Evolutionary conservation across 352 stramenopile species (phyloP).

Genomic region (Phytophthora meadii): DNA sequence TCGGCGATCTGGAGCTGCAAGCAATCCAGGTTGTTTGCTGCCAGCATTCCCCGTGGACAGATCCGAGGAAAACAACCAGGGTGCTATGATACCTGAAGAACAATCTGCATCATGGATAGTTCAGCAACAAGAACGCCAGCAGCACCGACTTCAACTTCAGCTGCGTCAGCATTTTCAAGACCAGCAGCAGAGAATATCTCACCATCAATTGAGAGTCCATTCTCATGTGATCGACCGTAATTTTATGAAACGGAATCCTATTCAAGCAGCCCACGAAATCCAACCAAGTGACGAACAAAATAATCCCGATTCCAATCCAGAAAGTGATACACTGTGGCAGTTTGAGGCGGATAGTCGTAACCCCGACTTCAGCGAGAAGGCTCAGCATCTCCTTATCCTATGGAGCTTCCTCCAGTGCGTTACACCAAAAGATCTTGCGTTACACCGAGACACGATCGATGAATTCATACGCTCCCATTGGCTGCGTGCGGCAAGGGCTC

Average conservation of each 20-base stretch:
- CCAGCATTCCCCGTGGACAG: conserved; percentile 2
- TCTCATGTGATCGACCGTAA: too few relatives aligned
- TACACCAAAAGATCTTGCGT: neutral
- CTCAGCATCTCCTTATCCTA: conserved; percentile 21
- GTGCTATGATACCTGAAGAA: neutral
- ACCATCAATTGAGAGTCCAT: neutral
- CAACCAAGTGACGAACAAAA: too few relatives aligned
- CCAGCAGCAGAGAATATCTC: conserved; percentile 2
- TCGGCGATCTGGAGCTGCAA: conserved; percentile 7
- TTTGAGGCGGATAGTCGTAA: neutral
- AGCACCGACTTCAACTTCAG: neutral
- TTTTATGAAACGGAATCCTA: too few relatives aligned
- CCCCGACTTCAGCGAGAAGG: conserved; percentile 17
- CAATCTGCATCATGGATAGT: conserved; percentile 1
- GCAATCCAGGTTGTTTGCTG: conserved; percentile 2
- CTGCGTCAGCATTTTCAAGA: conserved; percentile 1
- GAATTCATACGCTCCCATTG: conserved; percentile 9
- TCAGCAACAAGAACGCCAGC: conserved; percentile 6
- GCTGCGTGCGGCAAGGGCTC: neutral
- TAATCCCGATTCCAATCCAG: too few relatives aligned
- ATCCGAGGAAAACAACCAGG: neutral
- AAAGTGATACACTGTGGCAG: conserved; percentile 10
- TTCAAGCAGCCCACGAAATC: too few relatives aligned
- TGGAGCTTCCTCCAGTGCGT: conserved; percentile 19
- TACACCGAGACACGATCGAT: neutral